Conservation (phyloP, 192 early-diverging fungal genomes). For the Mortierella hygrophila region DNA sequence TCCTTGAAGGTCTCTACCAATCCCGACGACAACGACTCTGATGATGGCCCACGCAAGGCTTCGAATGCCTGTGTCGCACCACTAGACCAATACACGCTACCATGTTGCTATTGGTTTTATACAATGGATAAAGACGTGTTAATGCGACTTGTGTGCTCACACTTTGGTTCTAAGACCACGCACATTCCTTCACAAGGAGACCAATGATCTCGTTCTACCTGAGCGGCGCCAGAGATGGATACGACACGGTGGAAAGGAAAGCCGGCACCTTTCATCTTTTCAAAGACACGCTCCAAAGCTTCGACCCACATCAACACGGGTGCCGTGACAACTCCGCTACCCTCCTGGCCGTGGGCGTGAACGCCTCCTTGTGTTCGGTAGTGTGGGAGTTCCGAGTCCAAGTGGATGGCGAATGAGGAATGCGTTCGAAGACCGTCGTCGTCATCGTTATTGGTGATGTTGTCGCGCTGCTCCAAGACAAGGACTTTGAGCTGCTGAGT, state of each 20-base stretch:
- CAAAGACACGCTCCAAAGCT: constrained; percentile 75
- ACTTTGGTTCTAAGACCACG: background rate
- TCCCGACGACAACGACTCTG: background rate
- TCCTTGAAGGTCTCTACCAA: constrained; percentile 52
- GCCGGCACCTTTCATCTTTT: constrained; percentile 47
- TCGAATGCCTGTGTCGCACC: constrained; percentile 59
- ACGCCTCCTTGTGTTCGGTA: constrained; percentile 54
- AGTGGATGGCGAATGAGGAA: constrained; percentile 64
- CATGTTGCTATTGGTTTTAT: constrained; percentile 75
- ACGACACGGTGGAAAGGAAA: constrained; percentile 58
- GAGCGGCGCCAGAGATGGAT: constrained; percentile 79
- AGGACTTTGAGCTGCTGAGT: constrained; percentile 84
- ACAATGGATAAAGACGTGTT: background rate
- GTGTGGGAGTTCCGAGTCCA: constrained; percentile 73
- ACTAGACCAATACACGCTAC: constrained; percentile 82
- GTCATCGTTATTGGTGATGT: constrained; percentile 43
- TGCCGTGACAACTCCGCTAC: constrained; percentile 64
- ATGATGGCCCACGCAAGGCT: constrained; percentile 39
- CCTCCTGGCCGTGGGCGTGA: background rate
- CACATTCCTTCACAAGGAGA: no score
- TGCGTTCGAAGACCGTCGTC: constrained; percentile 22
- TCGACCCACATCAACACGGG: constrained; percentile 86
- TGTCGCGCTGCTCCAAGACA: constrained; percentile 54
- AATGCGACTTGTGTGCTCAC: background rate
- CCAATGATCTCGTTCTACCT: constrained; percentile 40